Conservation (phyloP, 1,284 basidiomycete genomes). For the Xerocomus cyaneibrunnescens region DNA sequence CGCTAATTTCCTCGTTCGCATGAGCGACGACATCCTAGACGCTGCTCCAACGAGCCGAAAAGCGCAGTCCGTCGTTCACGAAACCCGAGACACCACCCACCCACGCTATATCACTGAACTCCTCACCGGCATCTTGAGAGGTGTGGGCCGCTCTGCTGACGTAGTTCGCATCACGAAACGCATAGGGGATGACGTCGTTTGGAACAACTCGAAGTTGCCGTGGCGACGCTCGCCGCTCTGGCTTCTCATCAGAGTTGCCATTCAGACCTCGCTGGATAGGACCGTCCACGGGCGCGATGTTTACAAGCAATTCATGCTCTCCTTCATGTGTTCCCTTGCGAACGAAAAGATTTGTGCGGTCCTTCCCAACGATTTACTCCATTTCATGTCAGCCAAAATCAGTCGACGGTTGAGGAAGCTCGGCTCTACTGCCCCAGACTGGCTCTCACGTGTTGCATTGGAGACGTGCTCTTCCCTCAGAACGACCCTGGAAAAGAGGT, state of each 20-base stretch:
- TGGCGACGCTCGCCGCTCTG: constrained; percentile 42
- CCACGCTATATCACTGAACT: constrained; percentile 2
- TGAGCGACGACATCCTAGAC: background rate
- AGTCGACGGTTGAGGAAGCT: constrained; percentile 42
- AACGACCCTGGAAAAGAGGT: constrained; percentile 15
- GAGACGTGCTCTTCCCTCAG: constrained; percentile 18
- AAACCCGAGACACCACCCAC: background rate
- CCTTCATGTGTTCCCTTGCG: constrained; percentile 38
- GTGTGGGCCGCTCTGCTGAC: background rate
- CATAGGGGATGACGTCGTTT: background rate
- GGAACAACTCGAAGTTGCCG: constrained; percentile 26
- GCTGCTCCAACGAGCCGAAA: background rate
- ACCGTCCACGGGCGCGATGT: constrained; percentile 11
- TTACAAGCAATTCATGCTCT: constrained; percentile 52
- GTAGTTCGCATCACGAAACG: background rate
- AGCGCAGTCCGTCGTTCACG: background rate
- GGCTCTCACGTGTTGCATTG: constrained; percentile 18
- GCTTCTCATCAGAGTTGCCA: constrained; percentile 37
- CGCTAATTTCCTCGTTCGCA: constrained; percentile 2
- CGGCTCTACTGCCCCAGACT: constrained; percentile 13
- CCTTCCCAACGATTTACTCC: constrained; percentile 37
- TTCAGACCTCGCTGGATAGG: constrained; percentile 44
- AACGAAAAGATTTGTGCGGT: constrained; percentile 13
- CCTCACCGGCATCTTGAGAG: constrained; percentile 35
- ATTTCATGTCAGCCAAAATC: constrained; percentile 34